These are phyloP conservation scores for Ceratonia siliqua DNA, from an alignment of 306 rosid genomes.

Conservation along the genomic window DNA sequence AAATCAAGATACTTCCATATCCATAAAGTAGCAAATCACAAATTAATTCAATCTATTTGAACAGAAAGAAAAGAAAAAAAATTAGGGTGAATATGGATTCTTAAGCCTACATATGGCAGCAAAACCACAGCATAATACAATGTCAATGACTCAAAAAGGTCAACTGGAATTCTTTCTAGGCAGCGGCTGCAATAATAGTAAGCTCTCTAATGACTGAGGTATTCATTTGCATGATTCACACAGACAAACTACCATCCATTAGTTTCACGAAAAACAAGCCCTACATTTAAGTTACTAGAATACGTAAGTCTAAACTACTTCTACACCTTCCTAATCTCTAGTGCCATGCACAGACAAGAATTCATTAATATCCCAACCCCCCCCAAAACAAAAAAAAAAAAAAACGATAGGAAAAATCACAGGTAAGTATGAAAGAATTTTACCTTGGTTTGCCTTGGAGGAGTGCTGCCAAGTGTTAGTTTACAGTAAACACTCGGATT, in stretches of 20 bases:
- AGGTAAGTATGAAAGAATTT: background rate
- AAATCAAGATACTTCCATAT: background rate
- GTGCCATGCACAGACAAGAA: background rate
- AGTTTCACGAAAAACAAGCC: background rate
- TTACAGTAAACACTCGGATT: slow-evolving; percentile 94
- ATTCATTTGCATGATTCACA: slow-evolving; percentile 2
- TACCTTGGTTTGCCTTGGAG: slow-evolving; percentile 90
- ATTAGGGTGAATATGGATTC: slow-evolving; percentile 17
- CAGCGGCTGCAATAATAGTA: background rate
- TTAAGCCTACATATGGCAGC: background rate
- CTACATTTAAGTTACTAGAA: background rate
- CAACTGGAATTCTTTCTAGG: background rate
- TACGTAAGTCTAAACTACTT: background rate
- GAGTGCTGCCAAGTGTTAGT: slow-evolving; percentile 85
- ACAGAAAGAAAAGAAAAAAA: background rate
- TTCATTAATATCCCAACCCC: background rate
- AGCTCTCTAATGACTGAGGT: too few relatives aligned
- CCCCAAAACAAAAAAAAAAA: background rate
- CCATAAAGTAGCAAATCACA: slow-evolving; percentile 21
- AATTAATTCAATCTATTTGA: background rate
- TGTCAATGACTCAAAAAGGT: too few relatives aligned
- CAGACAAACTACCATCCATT: background rate
- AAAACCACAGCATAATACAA: slow-evolving; percentile 3
- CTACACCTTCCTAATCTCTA: slow-evolving; percentile 5
- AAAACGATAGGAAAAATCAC: background rate